Evolutionary conservation across 352 stramenopile species (phyloP), one percentile per base, ranked within the genome.

Genomic region (Pythium brassicae): DNA sequence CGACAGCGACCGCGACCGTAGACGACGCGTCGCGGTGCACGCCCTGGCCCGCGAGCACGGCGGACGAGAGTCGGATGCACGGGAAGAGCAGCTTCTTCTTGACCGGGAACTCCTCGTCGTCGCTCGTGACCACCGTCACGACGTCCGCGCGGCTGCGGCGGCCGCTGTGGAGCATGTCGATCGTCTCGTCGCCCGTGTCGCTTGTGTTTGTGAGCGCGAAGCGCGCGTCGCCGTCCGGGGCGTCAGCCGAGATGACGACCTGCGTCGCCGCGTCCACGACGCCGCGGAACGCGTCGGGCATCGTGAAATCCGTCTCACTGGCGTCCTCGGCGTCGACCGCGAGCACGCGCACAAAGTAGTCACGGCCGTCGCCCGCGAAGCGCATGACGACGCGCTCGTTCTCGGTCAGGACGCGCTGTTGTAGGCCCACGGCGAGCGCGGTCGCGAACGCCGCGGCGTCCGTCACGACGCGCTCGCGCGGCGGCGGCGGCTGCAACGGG

Each of bases 61-160:
- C 86, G 0, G 72, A 89, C 49, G 86, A 94, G 10, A 97, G 74
- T 45, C 83, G 86, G 57, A 97, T 94, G 52, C 88, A 97, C 53
- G 86, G 86, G 56, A 90, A 93, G 8, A 97, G 67, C 11, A 96
- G 68, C 57, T 65, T 92, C 63, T 93, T 92, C 68, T 92, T 90
- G 45, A 97, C 86, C 0, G 86, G 86, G 52, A 96, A 96, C 63
- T 89, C 80, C 50, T 97, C 88, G 22, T 91, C 85, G 52, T 97
- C 88, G 49, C 66, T 92, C 11, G 83, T 94, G 2, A 78, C 29
- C 23, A 95, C 85, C 4, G 81, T 74, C 15, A 96, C 86, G 29
- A 95, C 72, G 39, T 92, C 78, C 17, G 68, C 73, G n/a, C 81
- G 74, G 56, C 83, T 3, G 63, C 0, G 77, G 69, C 19, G 65